A percentile compares a stretch with the other conserved stretches of the same genome.
Evolutionary conservation across 352 stramenopile species (phyloP).

Genomic region (Globisporangium echinulatum): DNA sequence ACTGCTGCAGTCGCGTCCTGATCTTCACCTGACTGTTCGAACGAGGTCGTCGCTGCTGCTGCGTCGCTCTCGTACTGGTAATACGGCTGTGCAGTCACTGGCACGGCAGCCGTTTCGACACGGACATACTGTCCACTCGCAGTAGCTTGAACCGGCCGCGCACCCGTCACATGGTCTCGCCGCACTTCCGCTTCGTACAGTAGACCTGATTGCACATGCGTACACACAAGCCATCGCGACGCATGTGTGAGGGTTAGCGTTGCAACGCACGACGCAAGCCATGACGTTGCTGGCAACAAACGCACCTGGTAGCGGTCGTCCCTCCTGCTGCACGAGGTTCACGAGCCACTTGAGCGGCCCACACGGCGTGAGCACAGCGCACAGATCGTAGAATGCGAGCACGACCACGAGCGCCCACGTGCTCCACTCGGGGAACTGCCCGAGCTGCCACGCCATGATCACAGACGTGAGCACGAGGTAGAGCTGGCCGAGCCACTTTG

Average conservation of each 20-base stretch:
- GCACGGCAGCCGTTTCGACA: background rate
- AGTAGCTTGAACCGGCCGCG: conserved; percentile 9
- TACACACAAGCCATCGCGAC: too few relatives aligned
- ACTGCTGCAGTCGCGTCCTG: background rate
- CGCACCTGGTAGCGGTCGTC: conserved; percentile 82
- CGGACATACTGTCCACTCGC: conserved; percentile 6
- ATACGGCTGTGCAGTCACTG: conserved; percentile 40
- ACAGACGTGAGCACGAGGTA: conserved; percentile 96
- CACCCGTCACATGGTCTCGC: conserved; percentile 23
- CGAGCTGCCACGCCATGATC: conserved; percentile 98
- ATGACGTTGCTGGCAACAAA: background rate
- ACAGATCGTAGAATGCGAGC: conserved; percentile 98
- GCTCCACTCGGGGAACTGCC: conserved; percentile 94
- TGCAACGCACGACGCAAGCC: too few relatives aligned
- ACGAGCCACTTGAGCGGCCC: conserved; percentile 95
- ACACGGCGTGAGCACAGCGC: conserved; percentile 98
- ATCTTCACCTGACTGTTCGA: background rate
- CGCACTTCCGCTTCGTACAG: conserved; percentile 70
- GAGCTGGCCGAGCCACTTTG: conserved; percentile 86
- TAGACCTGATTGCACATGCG: conserved; percentile 26
- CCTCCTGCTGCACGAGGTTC: conserved; percentile 91
- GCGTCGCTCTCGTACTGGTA: conserved; percentile 61
- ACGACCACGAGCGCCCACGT: conserved; percentile 91
- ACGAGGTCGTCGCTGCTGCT: conserved; percentile 16
- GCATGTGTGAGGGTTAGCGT: too few relatives aligned